Conservation (phyloP, 2,329 filamentous ascomycete genomes). For the Neurospora sp. region DNA sequence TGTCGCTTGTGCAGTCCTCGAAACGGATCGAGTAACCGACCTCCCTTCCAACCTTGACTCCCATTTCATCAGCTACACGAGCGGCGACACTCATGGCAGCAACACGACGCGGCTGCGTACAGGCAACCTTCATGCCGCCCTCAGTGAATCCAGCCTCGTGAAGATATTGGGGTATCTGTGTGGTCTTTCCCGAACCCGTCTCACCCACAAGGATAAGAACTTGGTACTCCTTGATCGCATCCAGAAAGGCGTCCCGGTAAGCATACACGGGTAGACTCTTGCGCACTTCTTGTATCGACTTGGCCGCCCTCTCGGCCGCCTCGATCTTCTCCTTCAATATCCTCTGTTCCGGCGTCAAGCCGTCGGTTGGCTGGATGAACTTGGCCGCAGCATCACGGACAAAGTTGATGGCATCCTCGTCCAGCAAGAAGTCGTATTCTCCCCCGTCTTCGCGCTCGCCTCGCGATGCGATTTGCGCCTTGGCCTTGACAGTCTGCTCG, state of each 20-base stretch:
- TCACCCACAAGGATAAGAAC: constrained; percentile 89
- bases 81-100: constrained; percentile 97
- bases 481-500: constrained; percentile 80
- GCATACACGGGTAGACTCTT: constrained; percentile 85
- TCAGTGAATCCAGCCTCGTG: constrained; percentile 87
- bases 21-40: constrained; percentile 95
- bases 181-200: constrained; percentile 92
- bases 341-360: constrained; percentile 67
- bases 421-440: constrained; percentile 89
- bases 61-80: constrained; percentile 90
- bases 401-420: constrained; percentile 48
- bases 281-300: constrained; percentile 82
- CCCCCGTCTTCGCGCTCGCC: constrained; percentile 64
- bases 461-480: constrained; percentile 67
- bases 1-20: constrained; percentile 83
- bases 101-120: constrained; percentile 89
- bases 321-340: constrained; percentile 73
- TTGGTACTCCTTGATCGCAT: constrained; percentile 79
- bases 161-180: constrained; percentile 87
- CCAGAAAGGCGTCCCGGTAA: constrained; percentile 75
- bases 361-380: constrained; percentile 20
- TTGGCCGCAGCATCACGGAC: constrained; percentile 18
- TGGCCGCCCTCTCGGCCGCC: constrained; percentile 77
- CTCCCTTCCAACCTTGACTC: constrained; percentile 78
- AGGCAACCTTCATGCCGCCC: constrained; percentile 74